A percentile compares a stretch with the other conserved stretches of the same genome.
Evolutionary conservation across 768 basidiomycete species (phyloP).

Genomic region (Gymnopilus junonius): DNA sequence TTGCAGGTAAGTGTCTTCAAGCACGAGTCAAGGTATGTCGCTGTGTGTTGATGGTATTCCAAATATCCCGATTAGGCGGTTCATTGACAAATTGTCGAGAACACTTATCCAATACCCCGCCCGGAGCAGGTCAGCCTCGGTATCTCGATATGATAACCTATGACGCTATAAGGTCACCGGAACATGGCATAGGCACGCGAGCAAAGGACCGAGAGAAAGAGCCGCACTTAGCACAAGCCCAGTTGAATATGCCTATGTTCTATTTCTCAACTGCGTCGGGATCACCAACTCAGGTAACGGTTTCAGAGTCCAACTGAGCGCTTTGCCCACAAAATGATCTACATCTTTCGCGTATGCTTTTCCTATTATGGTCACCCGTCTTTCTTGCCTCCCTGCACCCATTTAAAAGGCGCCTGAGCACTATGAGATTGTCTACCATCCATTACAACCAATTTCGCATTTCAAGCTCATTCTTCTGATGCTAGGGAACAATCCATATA

Average conservation of each 20-base stretch:
- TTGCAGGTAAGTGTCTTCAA: too few species aligned
- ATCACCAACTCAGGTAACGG: not conserved
- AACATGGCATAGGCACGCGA: not conserved
- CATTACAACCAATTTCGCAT: not conserved
- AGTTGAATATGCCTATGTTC: not conserved
- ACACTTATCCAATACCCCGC: not conserved
- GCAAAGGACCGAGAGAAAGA: not conserved
- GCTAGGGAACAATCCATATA: conserved; percentile 32
- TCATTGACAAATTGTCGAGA: not conserved
- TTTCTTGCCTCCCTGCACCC: not conserved
- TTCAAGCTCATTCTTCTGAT: conserved; percentile 9
- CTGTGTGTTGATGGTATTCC: not conserved
- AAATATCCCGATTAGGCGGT: not conserved
- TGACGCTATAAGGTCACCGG: not conserved
- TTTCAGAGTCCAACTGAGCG: not conserved
- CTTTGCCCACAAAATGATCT: not conserved
- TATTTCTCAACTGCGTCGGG: not conserved
- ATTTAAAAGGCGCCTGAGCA: not conserved
- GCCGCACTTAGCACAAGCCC: not conserved
- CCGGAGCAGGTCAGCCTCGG: not conserved
- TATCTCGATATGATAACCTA: not conserved
- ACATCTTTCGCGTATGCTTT: not conserved
- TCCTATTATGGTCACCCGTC: not conserved
- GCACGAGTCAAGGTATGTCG: too few species aligned
- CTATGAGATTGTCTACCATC: not conserved